A percentile compares a stretch with the other conserved stretches of the same genome.
These are phyloP conservation scores for Wickerhamomyces rabaulensis DNA, from an alignment of 805 yeast genomes.

Conservation along the genomic window DNA sequence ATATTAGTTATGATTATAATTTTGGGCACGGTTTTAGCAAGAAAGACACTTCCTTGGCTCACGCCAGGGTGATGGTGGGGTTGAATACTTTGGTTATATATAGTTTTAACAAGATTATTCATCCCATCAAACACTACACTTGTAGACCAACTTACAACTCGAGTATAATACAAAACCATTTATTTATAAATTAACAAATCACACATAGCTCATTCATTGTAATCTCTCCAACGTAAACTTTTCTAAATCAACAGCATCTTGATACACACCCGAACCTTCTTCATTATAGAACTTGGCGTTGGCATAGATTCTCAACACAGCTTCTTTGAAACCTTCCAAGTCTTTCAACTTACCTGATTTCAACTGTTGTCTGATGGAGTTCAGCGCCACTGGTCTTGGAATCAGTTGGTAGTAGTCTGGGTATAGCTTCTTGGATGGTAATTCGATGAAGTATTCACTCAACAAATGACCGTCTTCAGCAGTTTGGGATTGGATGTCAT, in stretches of 20 bases:
- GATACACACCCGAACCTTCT: slow-evolving; percentile 82
- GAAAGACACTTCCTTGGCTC: not conserved
- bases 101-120: not conserved
- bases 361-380: slow-evolving; percentile 51
- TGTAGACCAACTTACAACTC: not conserved
- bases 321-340: slow-evolving; percentile 47
- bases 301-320: slow-evolving; percentile 66
- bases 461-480: slow-evolving; percentile 40
- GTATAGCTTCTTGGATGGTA: slow-evolving; percentile 70
- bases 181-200: not conserved
- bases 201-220: not conserved
- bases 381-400: slow-evolving; percentile 63
- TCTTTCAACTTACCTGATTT: slow-evolving; percentile 42
- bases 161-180: not conserved
- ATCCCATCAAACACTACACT: not conserved
- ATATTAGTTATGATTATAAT: not conserved
- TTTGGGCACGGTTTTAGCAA: not conserved
- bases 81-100: not conserved
- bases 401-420: slow-evolving; percentile 72
- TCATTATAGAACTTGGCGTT: slow-evolving; percentile 88
- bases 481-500: slow-evolving; percentile 38
- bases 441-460: slow-evolving; percentile 54
- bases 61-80: not conserved
- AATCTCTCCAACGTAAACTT: slow-evolving; percentile 58
- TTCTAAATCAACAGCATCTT: slow-evolving; percentile 74